Conservation (phyloP, 768 basidiomycete genomes). For the Suillus discolor region DNA sequence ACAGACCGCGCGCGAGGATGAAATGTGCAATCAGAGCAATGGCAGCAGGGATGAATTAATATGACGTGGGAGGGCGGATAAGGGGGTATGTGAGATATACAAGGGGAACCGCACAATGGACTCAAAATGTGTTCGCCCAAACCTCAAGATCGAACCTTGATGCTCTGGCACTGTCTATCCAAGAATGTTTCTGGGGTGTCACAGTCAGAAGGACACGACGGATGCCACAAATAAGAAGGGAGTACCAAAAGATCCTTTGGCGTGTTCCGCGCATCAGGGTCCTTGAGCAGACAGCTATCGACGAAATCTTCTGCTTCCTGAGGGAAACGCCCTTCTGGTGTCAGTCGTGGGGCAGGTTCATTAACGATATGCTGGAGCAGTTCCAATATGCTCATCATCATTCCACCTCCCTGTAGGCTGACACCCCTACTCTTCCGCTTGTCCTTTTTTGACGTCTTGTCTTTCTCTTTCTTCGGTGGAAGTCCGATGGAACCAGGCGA, state of each 20-base stretch:
- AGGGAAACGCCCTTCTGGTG: slow-evolving; percentile 73
- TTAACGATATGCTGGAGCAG: slow-evolving; percentile 98
- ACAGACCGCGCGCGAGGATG: slow-evolving; percentile 33
- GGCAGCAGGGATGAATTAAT: slow-evolving; percentile 31
- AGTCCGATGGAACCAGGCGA: slow-evolving; percentile 63
- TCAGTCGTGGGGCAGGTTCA: slow-evolving; percentile 91
- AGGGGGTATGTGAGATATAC: slow-evolving; percentile 12
- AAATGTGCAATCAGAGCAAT: slow-evolving; percentile 26
- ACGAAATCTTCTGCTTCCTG: slow-evolving; percentile 81
- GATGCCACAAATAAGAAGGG: slow-evolving; percentile 19
- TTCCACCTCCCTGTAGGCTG: slow-evolving; percentile 88
- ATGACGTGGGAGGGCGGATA: slow-evolving; percentile 22
- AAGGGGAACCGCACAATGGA: slow-evolving; percentile 16
- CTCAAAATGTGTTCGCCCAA: slow-evolving; percentile 78
- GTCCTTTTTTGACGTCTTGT: slow-evolving; percentile 64
- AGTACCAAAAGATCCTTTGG: slow-evolving; percentile 86
- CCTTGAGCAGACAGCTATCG: slow-evolving; percentile 88
- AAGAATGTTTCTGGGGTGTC: slow-evolving; percentile 59
- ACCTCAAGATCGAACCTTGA: slow-evolving; percentile 73
- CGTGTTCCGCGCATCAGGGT: slow-evolving; percentile 79
- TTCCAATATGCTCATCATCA: slow-evolving; percentile 99
- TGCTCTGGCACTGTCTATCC: slow-evolving; percentile 67
- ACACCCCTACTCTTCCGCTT: slow-evolving; percentile 92
- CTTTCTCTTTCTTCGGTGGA: slow-evolving; percentile 42
- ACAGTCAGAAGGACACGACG: slow-evolving; percentile 1